Base-by-base conservation (phyloP, 352 stramenopile species). In the Blastocystis sp. region DNA sequence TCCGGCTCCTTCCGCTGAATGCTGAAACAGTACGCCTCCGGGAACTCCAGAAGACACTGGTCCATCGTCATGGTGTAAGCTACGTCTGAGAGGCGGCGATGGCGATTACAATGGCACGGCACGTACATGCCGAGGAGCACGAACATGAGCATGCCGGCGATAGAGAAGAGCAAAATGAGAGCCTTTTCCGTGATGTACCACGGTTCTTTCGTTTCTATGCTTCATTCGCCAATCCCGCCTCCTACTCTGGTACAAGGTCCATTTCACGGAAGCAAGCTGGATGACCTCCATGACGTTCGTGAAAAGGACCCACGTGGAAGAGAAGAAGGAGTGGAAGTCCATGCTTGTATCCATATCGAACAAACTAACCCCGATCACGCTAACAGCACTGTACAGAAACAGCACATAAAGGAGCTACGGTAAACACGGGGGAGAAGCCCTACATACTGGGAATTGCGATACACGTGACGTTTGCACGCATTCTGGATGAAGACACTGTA, bases 221-320 rank as follows among this genome's bases (percentile, higher is more conserved):
- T 40, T 74, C 7, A n/a, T 17, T 3, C 19, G 41, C 43, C 14
- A 4, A 3, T 5, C 9, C 3, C 19, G 11, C 4, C 14, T 45
- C 34, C 28, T 77, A n/a, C 38, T 11, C 4, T 28, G 9, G 41
- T 77, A 77, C 2, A 77, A 19, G 9, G 67, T 61, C 4, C 17
- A 62, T n/a, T 11, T 28, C 21, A 77, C 38, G 28, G 11, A 21
- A 34, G 62, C 7, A 41, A 77, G 17, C 67, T 77, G 67, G 60
- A 77, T 14, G 48, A 77, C 14, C 52, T 77, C 67, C 67, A 77
- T 77, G 11, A 62, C 40, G 21, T 77, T 77, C 2, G 67, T 77
- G 9, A 77, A 23, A 40, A 77, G 19, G 28, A 77, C 67, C 67
- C 67, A 77, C n/a, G 67, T 59, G 14, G 41, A 77, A 21, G 67